A percentile compares a stretch with the other conserved stretches of the same genome.
These are phyloP conservation scores for Blastobotrys capitulatus DNA, from an alignment of 1,139 yeast genomes.

Conservation along the genomic window DNA sequence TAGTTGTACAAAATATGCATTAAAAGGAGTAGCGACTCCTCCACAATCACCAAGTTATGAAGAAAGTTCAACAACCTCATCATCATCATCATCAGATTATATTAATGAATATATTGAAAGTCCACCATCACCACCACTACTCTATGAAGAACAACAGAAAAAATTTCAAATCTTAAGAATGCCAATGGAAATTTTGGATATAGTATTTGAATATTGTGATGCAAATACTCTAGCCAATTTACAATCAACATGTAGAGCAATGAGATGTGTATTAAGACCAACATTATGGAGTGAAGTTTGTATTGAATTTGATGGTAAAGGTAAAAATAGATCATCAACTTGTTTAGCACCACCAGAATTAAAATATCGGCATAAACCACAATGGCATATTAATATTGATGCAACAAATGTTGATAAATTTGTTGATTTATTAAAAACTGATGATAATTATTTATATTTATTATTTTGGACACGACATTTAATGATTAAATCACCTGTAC, in stretches of 20 bases:
- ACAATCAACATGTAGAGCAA: constrained; percentile 10
- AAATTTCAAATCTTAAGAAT: constrained; percentile 5
- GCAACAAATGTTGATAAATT: constrained; percentile 5
- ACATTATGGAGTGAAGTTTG: constrained; percentile 11
- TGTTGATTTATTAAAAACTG: background rate
- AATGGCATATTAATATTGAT: constrained; percentile 9
- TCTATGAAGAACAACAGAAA: background rate
- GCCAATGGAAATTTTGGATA: constrained; percentile 14
- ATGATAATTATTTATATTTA: constrained; percentile 3
- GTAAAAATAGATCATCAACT: constrained; percentile 4
- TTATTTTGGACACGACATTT: constrained; percentile 12
- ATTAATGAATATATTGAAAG: no score
- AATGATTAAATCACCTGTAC: constrained; percentile 9
- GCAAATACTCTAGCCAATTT: constrained; percentile 6
- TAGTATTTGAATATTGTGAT: constrained; percentile 11
- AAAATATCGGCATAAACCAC: constrained; percentile 6
- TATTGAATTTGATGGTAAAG: constrained; percentile 9
- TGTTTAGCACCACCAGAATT: constrained; percentile 11
- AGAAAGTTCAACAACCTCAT: no score
- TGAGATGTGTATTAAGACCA: constrained; percentile 11
- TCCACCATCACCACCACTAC: background rate
- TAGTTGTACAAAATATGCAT: background rate
- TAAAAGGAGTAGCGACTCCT: background rate
- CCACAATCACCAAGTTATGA: background rate
- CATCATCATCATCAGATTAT: no score